phyloP scores from a whole-genome alignment of 1,284 basidiomycete species.

The Cutaneotrichosporon cavernicola region DNA sequence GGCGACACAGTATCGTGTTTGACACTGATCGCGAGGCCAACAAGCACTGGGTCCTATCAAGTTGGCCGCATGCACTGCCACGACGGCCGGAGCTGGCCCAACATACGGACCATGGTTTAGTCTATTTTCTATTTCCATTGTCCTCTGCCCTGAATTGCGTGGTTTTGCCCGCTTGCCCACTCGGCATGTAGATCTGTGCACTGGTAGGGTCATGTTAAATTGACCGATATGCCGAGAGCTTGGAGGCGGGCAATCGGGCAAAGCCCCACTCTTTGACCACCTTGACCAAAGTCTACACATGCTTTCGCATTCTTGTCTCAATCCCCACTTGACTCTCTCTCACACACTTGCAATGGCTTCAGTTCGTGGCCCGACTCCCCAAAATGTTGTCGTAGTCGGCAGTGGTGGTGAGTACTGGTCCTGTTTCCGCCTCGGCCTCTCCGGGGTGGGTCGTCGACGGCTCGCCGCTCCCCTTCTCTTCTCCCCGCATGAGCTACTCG shows the following conservation, averaged over 20 bases:
- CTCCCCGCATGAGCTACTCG: neutral
- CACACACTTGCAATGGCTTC: constrained; percentile 1
- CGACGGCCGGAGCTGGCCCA: neutral
- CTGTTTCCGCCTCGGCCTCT: neutral
- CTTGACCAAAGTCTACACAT: neutral
- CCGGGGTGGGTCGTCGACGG: neutral
- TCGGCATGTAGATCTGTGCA: neutral
- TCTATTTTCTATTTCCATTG: neutral
- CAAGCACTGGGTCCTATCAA: neutral
- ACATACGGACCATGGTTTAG: neutral
- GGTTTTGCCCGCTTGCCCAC: neutral
- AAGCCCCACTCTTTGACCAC: neutral
- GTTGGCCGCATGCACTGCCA: neutral
- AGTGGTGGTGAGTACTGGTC: constrained; percentile 19
- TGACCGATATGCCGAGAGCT: neutral
- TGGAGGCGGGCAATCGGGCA: neutral
- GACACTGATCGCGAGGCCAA: neutral
- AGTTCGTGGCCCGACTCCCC: constrained; percentile 3
- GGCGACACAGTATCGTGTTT: too few species aligned
- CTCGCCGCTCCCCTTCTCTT: neutral
- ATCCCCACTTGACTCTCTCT: neutral
- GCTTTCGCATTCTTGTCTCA: neutral
- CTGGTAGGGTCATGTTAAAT: neutral
- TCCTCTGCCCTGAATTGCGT: neutral
- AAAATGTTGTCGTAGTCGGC: constrained; percentile 24